Percentiles rank a stretch among this genome's conserved stretches.
phyloP scores from a whole-genome alignment of 441 rosid genomes.

The Erodium moschatum region DNA sequence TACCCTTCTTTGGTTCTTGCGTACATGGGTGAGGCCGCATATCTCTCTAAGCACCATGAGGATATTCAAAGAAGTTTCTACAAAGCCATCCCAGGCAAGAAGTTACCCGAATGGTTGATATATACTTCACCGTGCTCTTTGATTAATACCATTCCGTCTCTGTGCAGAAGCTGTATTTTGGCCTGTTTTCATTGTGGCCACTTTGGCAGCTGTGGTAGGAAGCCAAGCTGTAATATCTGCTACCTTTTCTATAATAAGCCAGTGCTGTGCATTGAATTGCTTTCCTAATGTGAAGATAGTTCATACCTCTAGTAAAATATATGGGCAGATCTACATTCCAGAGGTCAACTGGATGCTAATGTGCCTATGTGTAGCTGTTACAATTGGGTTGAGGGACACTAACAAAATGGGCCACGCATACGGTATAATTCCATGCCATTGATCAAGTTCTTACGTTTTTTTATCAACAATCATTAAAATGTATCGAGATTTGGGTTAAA shows the following conservation, averaged over 20 bases:
- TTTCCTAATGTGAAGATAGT: conserved; percentile 90
- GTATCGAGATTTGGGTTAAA: too few relatives aligned
- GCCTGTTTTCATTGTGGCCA: conserved; percentile 79
- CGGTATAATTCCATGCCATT: conserved; percentile 31
- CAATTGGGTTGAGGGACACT: conserved; percentile 89
- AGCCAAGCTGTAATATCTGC: conserved; percentile 97
- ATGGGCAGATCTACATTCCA: conserved; percentile 93
- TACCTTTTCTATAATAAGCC: conserved; percentile 94
- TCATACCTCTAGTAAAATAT: conserved; percentile 83
- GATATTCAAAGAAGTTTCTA: conserved; percentile 73
- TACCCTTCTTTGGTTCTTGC: conserved; percentile 95
- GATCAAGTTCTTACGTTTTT: too few relatives aligned
- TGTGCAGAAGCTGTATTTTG: conserved; percentile 55
- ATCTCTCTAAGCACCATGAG: conserved; percentile 72
- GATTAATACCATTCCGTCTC: conserved; percentile 18
- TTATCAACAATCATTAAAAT: neutral
- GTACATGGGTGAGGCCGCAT: conserved; percentile 99
- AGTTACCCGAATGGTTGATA: conserved; percentile 7
- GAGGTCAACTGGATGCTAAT: conserved; percentile 93
- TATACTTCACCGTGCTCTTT: neutral
- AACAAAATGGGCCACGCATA: conserved; percentile 93
- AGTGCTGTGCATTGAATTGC: conserved; percentile 89
- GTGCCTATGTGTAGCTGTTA: conserved; percentile 89
- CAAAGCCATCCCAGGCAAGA: conserved; percentile 68
- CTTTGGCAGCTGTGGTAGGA: conserved; percentile 94